Evolutionary conservation across 768 basidiomycete genomes (phyloP).

Genomic region (Auricularia heimuer): DNA sequence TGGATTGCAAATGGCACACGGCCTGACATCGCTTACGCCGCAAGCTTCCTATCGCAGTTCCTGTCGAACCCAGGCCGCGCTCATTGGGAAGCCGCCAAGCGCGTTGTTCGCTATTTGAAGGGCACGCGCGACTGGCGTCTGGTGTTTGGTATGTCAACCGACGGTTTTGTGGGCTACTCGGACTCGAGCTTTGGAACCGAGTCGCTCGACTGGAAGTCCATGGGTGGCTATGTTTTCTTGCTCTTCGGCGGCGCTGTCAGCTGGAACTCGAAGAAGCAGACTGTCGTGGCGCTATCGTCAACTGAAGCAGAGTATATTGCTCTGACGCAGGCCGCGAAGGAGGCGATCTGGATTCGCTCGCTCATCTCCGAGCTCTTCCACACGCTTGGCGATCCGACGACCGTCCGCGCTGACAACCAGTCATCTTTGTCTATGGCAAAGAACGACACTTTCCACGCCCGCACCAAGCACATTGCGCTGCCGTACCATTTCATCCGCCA

Average conservation of each 20-base stretch:
- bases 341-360: constrained; percentile 13
- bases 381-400: too few species aligned
- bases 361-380: background rate
- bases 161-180: background rate
- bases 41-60: background rate
- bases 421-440: too few species aligned
- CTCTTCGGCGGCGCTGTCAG: constrained; percentile 20
- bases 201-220: constrained; percentile 12
- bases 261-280: constrained; percentile 25
- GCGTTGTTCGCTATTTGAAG: background rate
- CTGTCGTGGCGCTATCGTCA: constrained; percentile 25
- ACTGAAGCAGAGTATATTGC: constrained; percentile 33
- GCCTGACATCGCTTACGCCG: constrained; percentile 12
- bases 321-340: constrained; percentile 16
- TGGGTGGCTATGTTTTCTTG: constrained; percentile 25
- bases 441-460: too few species aligned
- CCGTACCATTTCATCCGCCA: too few species aligned
- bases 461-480: too few species aligned
- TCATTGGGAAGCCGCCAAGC: constrained; percentile 2
- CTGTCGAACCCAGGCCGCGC: background rate
- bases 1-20: constrained; percentile 4
- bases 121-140: background rate
- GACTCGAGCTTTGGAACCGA: constrained; percentile 11
- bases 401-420: too few species aligned
- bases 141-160: background rate